A percentile compares a stretch with the other conserved stretches of the same genome.
Evolutionary conservation across 345 rosid genomes (phyloP).

Genomic region (Syzygium jambos): DNA sequence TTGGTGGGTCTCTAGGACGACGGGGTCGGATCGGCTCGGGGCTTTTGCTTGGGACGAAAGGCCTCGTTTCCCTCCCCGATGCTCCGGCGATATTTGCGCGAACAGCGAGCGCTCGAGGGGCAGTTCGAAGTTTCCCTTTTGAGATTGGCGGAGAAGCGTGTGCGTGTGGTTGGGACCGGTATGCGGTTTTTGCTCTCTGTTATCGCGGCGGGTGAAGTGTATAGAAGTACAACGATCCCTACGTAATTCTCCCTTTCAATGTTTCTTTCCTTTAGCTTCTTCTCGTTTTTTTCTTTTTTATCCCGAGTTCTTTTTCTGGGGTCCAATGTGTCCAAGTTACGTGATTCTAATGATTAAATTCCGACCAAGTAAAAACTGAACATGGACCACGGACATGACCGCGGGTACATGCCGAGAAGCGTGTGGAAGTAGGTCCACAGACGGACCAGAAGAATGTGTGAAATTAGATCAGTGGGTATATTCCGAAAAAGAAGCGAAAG

Average conservation of each 20-base stretch:
- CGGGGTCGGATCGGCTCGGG: neutral
- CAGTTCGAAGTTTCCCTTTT: neutral
- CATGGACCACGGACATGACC: neutral
- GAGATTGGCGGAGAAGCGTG: neutral
- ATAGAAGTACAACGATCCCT: neutral
- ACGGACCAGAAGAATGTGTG: neutral
- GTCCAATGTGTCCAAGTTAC: neutral
- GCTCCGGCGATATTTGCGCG: neutral
- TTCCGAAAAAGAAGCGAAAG: neutral
- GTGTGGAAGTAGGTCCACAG: too few species aligned
- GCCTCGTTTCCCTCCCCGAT: neutral
- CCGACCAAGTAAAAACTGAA: neutral
- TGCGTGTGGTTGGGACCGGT: neutral
- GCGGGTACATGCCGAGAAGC: too few species aligned
- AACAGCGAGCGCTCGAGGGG: neutral
- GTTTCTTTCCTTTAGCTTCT: neutral
- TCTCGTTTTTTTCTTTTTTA: rapidly evolving
- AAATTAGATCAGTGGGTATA: neutral
- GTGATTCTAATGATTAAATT: neutral
- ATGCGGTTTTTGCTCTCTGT: neutral
- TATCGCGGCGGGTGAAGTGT: neutral
- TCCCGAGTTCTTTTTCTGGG: neutral
- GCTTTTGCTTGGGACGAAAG: neutral
- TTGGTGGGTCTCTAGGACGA: neutral
- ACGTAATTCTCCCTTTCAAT: neutral